Evolutionary conservation across 345 rosid genomes (phyloP).

Genomic region (Excoecaria cochinchinensis): DNA sequence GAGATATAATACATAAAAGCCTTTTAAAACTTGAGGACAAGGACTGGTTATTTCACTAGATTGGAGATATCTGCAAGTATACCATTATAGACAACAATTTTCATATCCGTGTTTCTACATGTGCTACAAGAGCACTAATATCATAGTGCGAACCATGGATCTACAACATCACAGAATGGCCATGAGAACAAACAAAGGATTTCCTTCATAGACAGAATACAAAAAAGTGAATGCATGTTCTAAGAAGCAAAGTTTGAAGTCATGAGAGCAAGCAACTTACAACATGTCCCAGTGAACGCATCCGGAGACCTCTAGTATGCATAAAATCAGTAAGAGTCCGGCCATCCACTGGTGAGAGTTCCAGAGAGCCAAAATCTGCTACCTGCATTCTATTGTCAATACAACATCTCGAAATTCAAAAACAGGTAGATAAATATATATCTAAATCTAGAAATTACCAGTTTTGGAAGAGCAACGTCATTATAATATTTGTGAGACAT

Average conservation of each 20-base stretch:
- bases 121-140: neutral
- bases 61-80: neutral
- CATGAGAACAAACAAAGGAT: neutral
- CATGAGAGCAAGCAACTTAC: conserved; percentile 50
- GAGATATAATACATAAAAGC: neutral
- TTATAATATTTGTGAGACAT: conserved; percentile 75
- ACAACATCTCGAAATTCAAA: conserved; percentile 16
- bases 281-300: conserved; percentile 91
- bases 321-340: conserved; percentile 97
- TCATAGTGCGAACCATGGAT: neutral
- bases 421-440: conserved; percentile 4
- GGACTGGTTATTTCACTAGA: neutral
- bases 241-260: conserved; percentile 17
- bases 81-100: neutral
- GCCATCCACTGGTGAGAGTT: conserved; percentile 98
- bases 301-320: conserved; percentile 98
- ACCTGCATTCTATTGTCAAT: conserved; percentile 54
- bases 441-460: conserved; percentile 49
- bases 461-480: conserved; percentile 93
- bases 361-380: conserved; percentile 97
- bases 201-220: neutral
- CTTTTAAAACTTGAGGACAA: neutral
- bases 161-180: conserved; percentile 1
- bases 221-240: neutral
- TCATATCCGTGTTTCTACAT: neutral